Base-by-base conservation (phyloP, 306 rosid genomes). In the Dalbergia cochinchinensis region DNA sequence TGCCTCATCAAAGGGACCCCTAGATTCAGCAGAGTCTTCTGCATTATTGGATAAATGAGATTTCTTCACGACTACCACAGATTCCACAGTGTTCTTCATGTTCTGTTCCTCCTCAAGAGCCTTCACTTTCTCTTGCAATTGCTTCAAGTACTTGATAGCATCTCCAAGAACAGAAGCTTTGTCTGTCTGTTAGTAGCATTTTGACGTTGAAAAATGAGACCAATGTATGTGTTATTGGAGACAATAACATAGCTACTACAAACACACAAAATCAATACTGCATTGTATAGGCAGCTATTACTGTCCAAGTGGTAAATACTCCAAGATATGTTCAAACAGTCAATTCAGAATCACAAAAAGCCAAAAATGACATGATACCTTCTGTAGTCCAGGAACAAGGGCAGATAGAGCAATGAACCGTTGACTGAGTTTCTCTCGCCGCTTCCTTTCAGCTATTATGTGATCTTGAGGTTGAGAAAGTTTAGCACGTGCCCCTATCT, bases 101-200 rank as follows among this genome's bases (percentile, higher is more conserved):
- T 75, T 80, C 54, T 86, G 90, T 77, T 92, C 97, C 87, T 94
- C 96, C 88, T 94, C 97, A 15, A 94, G 93, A 26, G 65, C 60
- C 77, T 64, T 92, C 76, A 89, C 94, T 79, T 82, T 86, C 85
- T 94, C 97, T 73, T 92, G 94, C 80, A 94, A 65, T 48, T 94
- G 88, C 82, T 92, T 91, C 88, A 94, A 70, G 88, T 94, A 86
- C 80, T 91, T 91, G 39, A 94, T 92, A 26, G 98, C 90, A 86
- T 92, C 98, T 78, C 93, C 96, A 82, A 94, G 97, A 82, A 94
- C 96, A 63, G 97, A 90, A 84, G 94, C 97, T 89, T 94, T 94
- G 86, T 94, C 98, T 87, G 80, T 94, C 98, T 94, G 86, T 81
- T 73, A 76, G 70, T 31, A 55, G 70, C 65, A 73, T 4, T 26